Percentiles rank a stretch among this genome's conserved stretches.
Conservation (phyloP, 2,329 filamentous ascomycete species). For the Trichothecium roseum region DNA sequence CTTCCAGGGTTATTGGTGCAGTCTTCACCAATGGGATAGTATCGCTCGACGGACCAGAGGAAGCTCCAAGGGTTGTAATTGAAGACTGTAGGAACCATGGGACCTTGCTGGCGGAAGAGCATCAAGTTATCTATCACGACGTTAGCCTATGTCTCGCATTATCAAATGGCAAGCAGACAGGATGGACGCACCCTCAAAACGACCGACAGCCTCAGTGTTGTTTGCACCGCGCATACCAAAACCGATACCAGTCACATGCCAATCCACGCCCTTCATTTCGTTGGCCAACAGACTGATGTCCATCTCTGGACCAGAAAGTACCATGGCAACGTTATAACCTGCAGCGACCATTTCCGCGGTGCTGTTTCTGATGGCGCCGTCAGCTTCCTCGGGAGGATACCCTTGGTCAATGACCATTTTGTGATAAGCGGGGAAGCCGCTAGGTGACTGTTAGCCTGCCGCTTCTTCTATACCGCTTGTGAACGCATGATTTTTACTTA, state of each 20-base stretch:
- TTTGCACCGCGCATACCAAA: background rate
- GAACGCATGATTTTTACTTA: background rate
- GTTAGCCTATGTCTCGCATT: background rate
- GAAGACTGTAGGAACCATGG: background rate
- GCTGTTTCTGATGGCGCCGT: constrained; percentile 1
- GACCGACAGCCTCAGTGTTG: background rate
- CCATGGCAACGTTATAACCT: constrained; percentile 1
- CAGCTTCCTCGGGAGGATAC: constrained; percentile 1
- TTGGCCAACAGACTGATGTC: background rate
- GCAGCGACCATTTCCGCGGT: background rate
- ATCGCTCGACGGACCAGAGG: constrained; percentile 1
- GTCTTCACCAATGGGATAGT: background rate
- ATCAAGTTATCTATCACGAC: background rate
- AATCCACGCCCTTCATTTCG: background rate
- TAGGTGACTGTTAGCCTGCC: background rate
- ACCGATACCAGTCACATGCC: background rate
- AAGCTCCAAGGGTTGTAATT: constrained; percentile 2
- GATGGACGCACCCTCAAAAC: background rate
- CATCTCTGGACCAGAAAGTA: background rate
- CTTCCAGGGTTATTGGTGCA: background rate
- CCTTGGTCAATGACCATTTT: constrained; percentile 1
- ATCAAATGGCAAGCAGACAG: background rate
- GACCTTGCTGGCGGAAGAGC: constrained; percentile 1
- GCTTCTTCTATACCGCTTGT: background rate
- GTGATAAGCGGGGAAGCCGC: background rate